These are phyloP conservation scores for Cystobasidiopsis lactophilus DNA, from an alignment of 768 basidiomycete genomes.

Conservation along the genomic window DNA sequence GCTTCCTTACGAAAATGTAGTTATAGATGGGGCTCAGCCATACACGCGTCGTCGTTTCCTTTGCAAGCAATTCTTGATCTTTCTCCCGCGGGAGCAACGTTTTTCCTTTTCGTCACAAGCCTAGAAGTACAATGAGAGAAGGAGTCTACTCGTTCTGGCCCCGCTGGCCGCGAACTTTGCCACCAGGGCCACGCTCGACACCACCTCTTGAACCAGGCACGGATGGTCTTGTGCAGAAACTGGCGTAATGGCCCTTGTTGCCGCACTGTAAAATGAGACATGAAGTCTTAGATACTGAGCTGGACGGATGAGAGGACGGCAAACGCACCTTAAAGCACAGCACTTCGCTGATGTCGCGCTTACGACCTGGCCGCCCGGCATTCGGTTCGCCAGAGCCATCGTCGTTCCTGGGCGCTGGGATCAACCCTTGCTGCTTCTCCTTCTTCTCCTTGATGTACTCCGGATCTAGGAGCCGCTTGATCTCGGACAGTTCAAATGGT, in stretches of 20 bases:
- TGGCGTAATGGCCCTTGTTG: neutral
- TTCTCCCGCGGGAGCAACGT: too few relatives aligned
- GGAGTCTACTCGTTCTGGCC: too few relatives aligned
- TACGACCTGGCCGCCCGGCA: neutral
- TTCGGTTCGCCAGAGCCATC: neutral
- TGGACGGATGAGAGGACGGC: neutral
- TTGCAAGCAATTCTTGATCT: too few relatives aligned
- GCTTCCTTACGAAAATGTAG: too few relatives aligned
- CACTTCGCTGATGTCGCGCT: neutral
- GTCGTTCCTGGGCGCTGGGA: neutral
- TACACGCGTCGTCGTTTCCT: too few relatives aligned
- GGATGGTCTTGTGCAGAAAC: neutral
- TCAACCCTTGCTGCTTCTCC: neutral
- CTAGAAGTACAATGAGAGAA: too few relatives aligned
- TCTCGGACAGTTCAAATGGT: neutral
- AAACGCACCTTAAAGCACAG: neutral
- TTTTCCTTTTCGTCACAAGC: too few relatives aligned
- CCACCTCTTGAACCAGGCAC: slow-evolving; percentile 2
- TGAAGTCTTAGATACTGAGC: neutral
- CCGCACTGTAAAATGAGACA: neutral
- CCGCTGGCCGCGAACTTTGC: too few relatives aligned
- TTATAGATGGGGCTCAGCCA: too few relatives aligned
- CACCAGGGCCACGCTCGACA: slow-evolving; percentile 1
- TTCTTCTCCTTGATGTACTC: neutral
- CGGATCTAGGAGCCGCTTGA: neutral